These are phyloP conservation scores for Tricholoma flavovirens DNA, from an alignment of 768 basidiomycete genomes.

Conservation along the genomic window DNA sequence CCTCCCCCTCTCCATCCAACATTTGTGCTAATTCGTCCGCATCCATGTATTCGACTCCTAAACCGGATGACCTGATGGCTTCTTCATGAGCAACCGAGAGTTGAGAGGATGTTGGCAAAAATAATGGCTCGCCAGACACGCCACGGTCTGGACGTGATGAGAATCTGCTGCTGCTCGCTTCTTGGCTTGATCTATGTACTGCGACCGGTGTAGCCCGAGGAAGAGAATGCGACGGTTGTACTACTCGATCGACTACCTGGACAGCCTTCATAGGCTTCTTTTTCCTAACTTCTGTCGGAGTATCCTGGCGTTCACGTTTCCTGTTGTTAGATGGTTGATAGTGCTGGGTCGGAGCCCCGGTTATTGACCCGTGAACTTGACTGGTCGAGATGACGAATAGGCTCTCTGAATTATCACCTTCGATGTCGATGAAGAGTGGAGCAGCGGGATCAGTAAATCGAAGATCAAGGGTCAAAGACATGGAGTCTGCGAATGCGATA, in stretches of 20 bases:
- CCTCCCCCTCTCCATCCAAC: slow-evolving; percentile 56
- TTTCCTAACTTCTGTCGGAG: slow-evolving; percentile 33
- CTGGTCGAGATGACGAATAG: slow-evolving; percentile 80
- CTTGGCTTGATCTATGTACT: neutral
- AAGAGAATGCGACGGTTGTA: slow-evolving; percentile 12
- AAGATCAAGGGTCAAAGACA: slow-evolving; percentile 57
- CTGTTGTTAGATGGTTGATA: slow-evolving; percentile 20
- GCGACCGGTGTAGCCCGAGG: neutral
- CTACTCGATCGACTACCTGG: slow-evolving; percentile 27
- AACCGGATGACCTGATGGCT: slow-evolving; percentile 51
- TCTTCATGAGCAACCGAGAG: slow-evolving; percentile 51
- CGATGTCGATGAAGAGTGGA: slow-evolving; percentile 74
- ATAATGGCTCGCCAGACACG: slow-evolving; percentile 33
- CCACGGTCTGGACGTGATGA: slow-evolving; percentile 18
- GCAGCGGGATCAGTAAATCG: slow-evolving; percentile 70
- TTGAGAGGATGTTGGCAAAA: slow-evolving; percentile 48
- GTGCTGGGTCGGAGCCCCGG: slow-evolving; percentile 21
- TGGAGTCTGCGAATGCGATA: slow-evolving; percentile 71
- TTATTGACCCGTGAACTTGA: slow-evolving; percentile 40
- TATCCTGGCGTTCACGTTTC: slow-evolving; percentile 43
- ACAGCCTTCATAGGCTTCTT: slow-evolving; percentile 53
- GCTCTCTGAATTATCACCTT: slow-evolving; percentile 56
- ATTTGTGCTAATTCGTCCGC: slow-evolving; percentile 54
- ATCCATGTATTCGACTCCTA: slow-evolving; percentile 65
- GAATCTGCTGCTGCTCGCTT: neutral